These are phyloP conservation scores for Magnolia sinica DNA, from an alignment of 164 flowering plant species.

Conservation along the genomic window DNA sequence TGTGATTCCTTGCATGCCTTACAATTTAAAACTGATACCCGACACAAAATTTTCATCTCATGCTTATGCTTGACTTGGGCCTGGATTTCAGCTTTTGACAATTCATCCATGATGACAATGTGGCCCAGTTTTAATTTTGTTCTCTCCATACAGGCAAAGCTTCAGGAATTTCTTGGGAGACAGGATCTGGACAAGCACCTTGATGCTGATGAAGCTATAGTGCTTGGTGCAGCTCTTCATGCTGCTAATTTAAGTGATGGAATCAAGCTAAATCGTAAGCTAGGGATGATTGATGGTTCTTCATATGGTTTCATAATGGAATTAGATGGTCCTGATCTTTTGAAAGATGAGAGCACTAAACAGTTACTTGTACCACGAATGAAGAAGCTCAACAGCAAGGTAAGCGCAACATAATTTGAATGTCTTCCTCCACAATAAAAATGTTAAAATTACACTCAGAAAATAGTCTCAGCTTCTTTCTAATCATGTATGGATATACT, in stretches of 20 bases:
- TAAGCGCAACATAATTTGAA: slow-evolving; percentile 17
- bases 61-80: background rate
- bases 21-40: background rate
- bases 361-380: slow-evolving; percentile 72
- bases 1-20: too few species aligned
- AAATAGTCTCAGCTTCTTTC: background rate
- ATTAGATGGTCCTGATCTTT: slow-evolving; percentile 65
- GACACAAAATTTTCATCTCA: background rate
- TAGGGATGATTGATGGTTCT: slow-evolving; percentile 97
- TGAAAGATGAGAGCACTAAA: slow-evolving; percentile 59
- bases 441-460: background rate
- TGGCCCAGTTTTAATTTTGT: background rate
- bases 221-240: slow-evolving; percentile 90
- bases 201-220: slow-evolving; percentile 98
- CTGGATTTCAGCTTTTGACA: background rate
- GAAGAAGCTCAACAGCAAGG: slow-evolving; percentile 97
- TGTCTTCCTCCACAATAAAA: background rate
- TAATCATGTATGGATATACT: background rate
- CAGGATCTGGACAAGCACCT: slow-evolving; percentile 85
- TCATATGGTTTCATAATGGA: slow-evolving; percentile 76
- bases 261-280: slow-evolving; percentile 88
- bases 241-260: slow-evolving; percentile 99
- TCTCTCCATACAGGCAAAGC: slow-evolving; percentile 56
- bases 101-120: background rate
- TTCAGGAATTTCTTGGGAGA: slow-evolving; percentile 90